Percentiles rank a stretch among this genome's conserved stretches.
Evolutionary conservation across 257 asterid genomes (phyloP).

Genomic region (Schizonepeta tenuifolia): DNA sequence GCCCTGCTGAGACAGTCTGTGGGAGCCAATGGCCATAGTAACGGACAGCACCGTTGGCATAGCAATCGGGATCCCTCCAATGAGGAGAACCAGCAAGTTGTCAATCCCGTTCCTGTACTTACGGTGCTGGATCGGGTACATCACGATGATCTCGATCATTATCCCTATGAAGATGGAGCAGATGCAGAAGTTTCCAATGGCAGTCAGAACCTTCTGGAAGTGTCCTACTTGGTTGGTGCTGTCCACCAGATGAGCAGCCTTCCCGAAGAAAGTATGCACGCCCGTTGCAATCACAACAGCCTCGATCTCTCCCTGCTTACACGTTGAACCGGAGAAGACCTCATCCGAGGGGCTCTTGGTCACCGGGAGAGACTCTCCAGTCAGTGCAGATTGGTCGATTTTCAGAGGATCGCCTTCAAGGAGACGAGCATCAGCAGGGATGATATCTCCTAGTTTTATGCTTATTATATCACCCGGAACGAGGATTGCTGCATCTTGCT

Average conservation of each 20-base stretch:
- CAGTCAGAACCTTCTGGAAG: slow-evolving; percentile 89
- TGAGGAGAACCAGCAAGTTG: slow-evolving; percentile 81
- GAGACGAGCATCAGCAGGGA: slow-evolving; percentile 97
- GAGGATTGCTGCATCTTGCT: slow-evolving; percentile 86
- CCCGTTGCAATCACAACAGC: slow-evolving; percentile 97
- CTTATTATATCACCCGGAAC: slow-evolving; percentile 94
- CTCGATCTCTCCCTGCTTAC: slow-evolving; percentile 94
- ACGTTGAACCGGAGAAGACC: slow-evolving; percentile 92
- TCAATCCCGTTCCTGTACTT: slow-evolving; percentile 89
- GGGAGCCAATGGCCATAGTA: slow-evolving; percentile 96
- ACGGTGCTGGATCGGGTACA: slow-evolving; percentile 93
- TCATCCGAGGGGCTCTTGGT: slow-evolving; percentile 83
- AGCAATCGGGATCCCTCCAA: slow-evolving; percentile 95
- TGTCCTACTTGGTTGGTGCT: slow-evolving; percentile 97
- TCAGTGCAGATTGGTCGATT: slow-evolving; percentile 86
- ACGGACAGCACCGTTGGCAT: slow-evolving; percentile 95
- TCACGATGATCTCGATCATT: slow-evolving; percentile 69
- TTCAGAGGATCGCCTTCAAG: slow-evolving; percentile 94
- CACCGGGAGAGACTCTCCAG: slow-evolving; percentile 92
- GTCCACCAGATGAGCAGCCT: slow-evolving; percentile 95
- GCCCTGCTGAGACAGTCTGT: slow-evolving; percentile 87
- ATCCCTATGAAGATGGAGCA: slow-evolving; percentile 87
- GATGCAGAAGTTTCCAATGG: slow-evolving; percentile 94
- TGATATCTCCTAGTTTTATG: slow-evolving; percentile 83
- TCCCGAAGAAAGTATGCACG: slow-evolving; percentile 95